Base-by-base conservation (phyloP, 352 stramenopile genomes). In the Phytophthora aleatoria region DNA sequence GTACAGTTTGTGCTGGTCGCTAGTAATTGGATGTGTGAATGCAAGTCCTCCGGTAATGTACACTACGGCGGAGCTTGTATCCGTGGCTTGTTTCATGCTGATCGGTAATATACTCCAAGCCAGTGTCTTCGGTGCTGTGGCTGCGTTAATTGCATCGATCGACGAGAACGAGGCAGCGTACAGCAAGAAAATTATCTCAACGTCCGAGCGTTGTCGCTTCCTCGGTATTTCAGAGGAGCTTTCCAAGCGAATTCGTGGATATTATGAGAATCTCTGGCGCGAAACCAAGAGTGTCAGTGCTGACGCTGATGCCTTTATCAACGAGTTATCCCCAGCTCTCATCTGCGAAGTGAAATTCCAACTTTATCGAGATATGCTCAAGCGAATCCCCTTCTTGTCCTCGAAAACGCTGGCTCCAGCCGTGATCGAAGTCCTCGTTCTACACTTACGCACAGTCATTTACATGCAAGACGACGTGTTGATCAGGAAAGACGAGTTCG, bases 391-490 rank as follows among this genome's bases (percentile, higher is more conserved):
- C 13, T 92, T 93, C 56, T 56, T 93, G 3, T 91, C 81, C 9
- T 61, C 83, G 0, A 71, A 74, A 11, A 80, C 85, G 28, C 74
- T 91, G 36, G 77, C 84, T 24, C 76, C 79, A 24, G 76, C 80
- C 1, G 74, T 93, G 10, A 89, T 93, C 26, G 81, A 91, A 57
- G 81, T 90, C 35, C 73, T 93, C n/a, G 81, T 93, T 50, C 51
- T 90, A n/a, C 79, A 90, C 28, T 67, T 93, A n/a, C 78, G 81
- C n/a, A 90, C 83, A 0, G 82, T 90, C 30, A 87, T 90, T 50
- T 93, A 93, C 65, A 91, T 93, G 81, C 82, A 91, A 62, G 82
- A 91, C 50, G 82, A 91, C 41, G 77, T 91, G 11, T 51, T 91
- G 33, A 90, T 90, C 36, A 68, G 82, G 42, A 91, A 91, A 51